Conservation (phyloP, 2,329 filamentous ascomycete species). For the Sordariomycetes sp. region DNA sequence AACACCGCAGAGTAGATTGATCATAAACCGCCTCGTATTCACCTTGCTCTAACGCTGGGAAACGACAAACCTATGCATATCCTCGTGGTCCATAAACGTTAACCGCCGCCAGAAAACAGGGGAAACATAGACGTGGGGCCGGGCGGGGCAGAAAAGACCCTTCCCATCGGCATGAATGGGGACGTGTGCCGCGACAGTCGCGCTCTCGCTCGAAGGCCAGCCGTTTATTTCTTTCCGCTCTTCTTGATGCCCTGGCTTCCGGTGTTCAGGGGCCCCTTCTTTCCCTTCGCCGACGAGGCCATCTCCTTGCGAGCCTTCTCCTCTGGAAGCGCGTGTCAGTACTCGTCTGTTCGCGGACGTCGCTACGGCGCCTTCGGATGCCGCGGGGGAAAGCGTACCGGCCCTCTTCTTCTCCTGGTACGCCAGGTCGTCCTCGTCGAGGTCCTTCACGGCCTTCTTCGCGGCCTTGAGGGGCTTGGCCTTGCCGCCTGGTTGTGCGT, state of each 20-base stretch:
- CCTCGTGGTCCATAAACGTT: not conserved
- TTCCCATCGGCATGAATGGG: too few relatives aligned
- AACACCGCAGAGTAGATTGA: too few relatives aligned
- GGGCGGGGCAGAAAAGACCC: too few relatives aligned
- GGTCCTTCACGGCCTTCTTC: slow-evolving; percentile 74
- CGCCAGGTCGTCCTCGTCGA: slow-evolving; percentile 80
- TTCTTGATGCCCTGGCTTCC: slow-evolving; percentile 92
- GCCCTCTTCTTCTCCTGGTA: slow-evolving; percentile 76
- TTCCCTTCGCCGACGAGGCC: slow-evolving; percentile 71
- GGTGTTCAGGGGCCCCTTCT: slow-evolving; percentile 83
- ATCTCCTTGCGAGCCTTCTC: slow-evolving; percentile 80
- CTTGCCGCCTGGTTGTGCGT: slow-evolving; percentile 56
- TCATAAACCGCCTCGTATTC: not conserved
- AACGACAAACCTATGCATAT: not conserved
- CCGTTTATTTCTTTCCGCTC: slow-evolving; percentile 81
- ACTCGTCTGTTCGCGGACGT: not conserved
- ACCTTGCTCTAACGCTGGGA: not conserved
- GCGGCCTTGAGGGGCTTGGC: slow-evolving; percentile 76
- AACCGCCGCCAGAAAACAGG: not conserved
- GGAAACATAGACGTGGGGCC: not conserved
- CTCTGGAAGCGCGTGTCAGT: slow-evolving; percentile 33
- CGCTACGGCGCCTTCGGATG: not conserved
- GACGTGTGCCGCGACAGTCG: not conserved
- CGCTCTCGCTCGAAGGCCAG: not conserved
- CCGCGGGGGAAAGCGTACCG: slow-evolving; percentile 42